Percentiles rank a stretch among this genome's conserved stretches.
Conservation (phyloP, 2,329 filamentous ascomycete species). For the Coleophoma crateriformis region DNA sequence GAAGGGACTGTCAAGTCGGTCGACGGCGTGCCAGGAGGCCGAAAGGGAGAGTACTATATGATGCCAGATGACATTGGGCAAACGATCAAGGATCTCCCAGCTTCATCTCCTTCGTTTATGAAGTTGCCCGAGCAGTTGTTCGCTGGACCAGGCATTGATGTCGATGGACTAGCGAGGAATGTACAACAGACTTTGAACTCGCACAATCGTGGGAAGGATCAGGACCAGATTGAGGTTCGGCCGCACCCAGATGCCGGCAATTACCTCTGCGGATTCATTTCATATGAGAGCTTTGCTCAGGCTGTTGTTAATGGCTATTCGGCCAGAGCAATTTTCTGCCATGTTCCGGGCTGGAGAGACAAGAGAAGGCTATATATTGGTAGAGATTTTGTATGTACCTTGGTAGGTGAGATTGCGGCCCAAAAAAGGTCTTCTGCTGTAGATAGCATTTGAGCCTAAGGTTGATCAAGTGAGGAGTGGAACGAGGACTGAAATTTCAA, state of each 20-base stretch:
- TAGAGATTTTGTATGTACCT: background rate
- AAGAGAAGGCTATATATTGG: background rate
- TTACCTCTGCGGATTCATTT: background rate
- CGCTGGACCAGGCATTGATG: background rate
- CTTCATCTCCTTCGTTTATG: background rate
- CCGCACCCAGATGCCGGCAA: background rate
- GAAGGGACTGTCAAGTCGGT: background rate
- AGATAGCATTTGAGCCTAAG: too few relatives aligned
- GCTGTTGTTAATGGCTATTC: background rate
- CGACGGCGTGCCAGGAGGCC: background rate
- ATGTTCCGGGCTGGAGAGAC: constrained; percentile 1
- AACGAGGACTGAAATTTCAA: too few relatives aligned
- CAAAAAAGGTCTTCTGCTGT: too few relatives aligned
- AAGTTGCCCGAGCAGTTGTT: background rate
- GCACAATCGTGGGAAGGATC: background rate
- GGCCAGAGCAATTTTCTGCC: background rate
- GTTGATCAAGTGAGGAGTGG: too few relatives aligned
- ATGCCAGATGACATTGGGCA: background rate
- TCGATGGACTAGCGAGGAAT: background rate
- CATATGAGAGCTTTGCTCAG: constrained; percentile 1
- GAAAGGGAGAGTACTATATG: background rate
- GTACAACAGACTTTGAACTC: background rate
- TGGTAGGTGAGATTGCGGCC: background rate
- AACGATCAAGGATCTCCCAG: background rate
- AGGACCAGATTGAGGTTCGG: background rate